phyloP scores from a whole-genome alignment of 257 asterid genomes.

The Coffea canephora region DNA sequence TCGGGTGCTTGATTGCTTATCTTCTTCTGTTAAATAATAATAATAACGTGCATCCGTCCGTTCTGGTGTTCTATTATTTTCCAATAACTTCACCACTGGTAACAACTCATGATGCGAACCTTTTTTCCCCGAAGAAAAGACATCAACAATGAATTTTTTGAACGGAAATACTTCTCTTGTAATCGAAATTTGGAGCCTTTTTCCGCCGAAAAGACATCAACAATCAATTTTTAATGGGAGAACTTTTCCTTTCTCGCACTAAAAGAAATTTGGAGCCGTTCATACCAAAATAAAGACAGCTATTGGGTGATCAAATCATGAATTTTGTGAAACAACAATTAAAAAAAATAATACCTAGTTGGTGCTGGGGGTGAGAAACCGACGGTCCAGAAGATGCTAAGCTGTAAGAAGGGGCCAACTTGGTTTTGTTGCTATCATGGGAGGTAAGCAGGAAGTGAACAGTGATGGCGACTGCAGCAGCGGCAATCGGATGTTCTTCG shows the following conservation, averaged over 20 bases:
- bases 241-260: background rate
- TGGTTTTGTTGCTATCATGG: constrained; percentile 7
- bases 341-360: constrained; percentile 7
- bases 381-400: constrained; percentile 25
- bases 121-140: background rate
- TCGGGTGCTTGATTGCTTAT: background rate
- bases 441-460: background rate
- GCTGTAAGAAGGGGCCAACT: background rate
- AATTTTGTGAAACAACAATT: background rate
- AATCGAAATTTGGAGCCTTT: background rate
- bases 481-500: background rate
- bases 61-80: background rate
- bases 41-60: no score
- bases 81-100: background rate
- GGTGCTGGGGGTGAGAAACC: constrained; percentile 16
- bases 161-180: no score
- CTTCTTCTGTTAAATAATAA: no score
- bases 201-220: background rate
- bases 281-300: background rate
- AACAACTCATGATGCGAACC: no score
- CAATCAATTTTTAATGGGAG: no score
- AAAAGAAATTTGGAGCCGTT: background rate
- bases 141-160: no score
- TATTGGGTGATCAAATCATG: background rate
- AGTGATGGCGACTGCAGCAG: constrained; percentile 26